Evolutionary conservation across 73 alveolate species (phyloP).

Genomic region (Symbiodinium natans): DNA sequence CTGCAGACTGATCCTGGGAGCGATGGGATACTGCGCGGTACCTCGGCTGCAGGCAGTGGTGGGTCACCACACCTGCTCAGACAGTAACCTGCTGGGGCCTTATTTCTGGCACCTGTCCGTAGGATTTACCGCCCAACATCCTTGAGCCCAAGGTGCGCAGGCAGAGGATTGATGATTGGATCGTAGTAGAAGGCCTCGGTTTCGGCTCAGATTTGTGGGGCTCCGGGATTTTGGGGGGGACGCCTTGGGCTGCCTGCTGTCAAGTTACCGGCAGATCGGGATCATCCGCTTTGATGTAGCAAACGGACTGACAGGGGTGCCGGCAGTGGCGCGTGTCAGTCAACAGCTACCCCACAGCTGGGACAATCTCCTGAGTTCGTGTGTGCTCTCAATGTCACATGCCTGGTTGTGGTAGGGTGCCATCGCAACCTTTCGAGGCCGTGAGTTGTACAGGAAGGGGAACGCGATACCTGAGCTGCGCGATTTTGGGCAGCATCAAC

Average conservation of each 20-base stretch:
- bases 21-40: conserved; percentile 94
- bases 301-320: conserved; percentile 55
- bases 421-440: conserved; percentile 99
- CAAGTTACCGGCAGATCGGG: conserved; percentile 95
- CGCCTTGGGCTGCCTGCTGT: background rate
- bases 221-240: too few relatives aligned
- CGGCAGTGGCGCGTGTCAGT: too few relatives aligned
- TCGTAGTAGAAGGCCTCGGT: conserved; percentile 99
- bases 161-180: conserved; percentile 99
- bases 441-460: conserved; percentile 99
- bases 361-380: too few relatives aligned
- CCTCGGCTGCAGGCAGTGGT: conserved; percentile 10
- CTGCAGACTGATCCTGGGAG: conserved; percentile 80
- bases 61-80: background rate
- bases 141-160: conserved; percentile 96
- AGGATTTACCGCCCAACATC: too few relatives aligned
- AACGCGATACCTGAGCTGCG: conserved; percentile 97
- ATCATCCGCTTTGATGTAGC: conserved; percentile 95
- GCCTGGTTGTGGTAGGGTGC: conserved; percentile 99
- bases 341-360: too few relatives aligned
- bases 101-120: too few relatives aligned
- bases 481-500: background rate
- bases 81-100: background rate
- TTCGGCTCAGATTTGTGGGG: too few relatives aligned
- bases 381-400: too few relatives aligned